Evolutionary conservation across 1,284 basidiomycete species (phyloP).

Genomic region (Anthracocystis panici-leucophaei): DNA sequence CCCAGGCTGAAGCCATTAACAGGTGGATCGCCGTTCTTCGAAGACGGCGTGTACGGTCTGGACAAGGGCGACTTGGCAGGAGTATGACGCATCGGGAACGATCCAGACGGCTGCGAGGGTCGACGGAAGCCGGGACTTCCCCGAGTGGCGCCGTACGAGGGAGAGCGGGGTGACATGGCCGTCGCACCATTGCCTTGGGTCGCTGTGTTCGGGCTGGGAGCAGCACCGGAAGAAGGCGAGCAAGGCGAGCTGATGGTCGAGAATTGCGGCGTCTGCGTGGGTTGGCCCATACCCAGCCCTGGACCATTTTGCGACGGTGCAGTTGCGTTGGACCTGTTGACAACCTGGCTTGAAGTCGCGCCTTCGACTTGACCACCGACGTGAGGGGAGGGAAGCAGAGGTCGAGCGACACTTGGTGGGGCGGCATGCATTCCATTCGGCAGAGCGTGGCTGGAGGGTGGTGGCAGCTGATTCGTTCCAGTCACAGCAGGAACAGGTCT

Average conservation of each 20-base stretch:
- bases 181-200: constrained; percentile 8
- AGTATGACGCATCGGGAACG: constrained; percentile 53
- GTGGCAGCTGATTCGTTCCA: constrained; percentile 20
- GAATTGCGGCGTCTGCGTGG: constrained; percentile 22
- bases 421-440: constrained; percentile 11
- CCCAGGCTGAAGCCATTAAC: constrained; percentile 40
- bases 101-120: constrained; percentile 47
- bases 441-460: constrained; percentile 35
- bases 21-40: constrained; percentile 27
- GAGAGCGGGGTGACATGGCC: constrained; percentile 31
- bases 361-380: constrained; percentile 2
- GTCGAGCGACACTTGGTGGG: constrained; percentile 21
- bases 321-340: constrained; percentile 1
- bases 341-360: constrained; percentile 5
- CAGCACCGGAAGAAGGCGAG: constrained; percentile 28
- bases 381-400: constrained; percentile 25
- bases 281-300: constrained; percentile 36
- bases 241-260: constrained; percentile 25
- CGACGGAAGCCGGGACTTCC: constrained; percentile 38
- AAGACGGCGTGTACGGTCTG: constrained; percentile 27
- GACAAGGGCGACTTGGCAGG: constrained; percentile 53
- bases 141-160: constrained; percentile 34
- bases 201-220: constrained; percentile 3
- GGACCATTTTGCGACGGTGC: constrained; percentile 3
- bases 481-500: constrained; percentile 13